phyloP scores from a whole-genome alignment of 257 asterid species.

The Penstemon newberryi region DNA sequence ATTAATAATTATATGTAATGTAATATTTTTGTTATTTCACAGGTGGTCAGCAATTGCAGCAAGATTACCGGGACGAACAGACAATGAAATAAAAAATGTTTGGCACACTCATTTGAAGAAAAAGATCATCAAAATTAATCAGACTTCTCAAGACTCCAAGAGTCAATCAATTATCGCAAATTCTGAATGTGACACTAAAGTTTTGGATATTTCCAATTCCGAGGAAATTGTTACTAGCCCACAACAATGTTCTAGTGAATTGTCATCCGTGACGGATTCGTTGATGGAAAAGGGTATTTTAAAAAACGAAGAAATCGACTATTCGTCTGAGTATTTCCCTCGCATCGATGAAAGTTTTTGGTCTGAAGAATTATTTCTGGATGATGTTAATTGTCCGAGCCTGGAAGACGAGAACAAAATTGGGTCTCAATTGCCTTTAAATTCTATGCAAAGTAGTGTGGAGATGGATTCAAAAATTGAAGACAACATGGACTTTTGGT shows the following conservation, averaged over 20 bases:
- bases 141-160: slow-evolving; percentile 45
- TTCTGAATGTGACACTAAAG: slow-evolving; percentile 33
- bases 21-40: background rate
- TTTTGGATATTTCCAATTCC: slow-evolving; percentile 6
- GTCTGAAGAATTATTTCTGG: slow-evolving; percentile 31
- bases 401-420: slow-evolving; percentile 11
- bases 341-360: slow-evolving; percentile 71
- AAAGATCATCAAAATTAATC: slow-evolving; percentile 34
- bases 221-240: slow-evolving; percentile 33
- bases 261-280: slow-evolving; percentile 60
- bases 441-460: slow-evolving; percentile 18
- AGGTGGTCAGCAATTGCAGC: slow-evolving; percentile 96
- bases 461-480: slow-evolving; percentile 34
- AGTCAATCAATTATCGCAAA: slow-evolving; percentile 22
- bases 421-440: slow-evolving; percentile 29
- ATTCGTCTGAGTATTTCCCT: slow-evolving; percentile 48
- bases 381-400: slow-evolving; percentile 10
- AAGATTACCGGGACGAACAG: slow-evolving; percentile 81
- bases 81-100: slow-evolving; percentile 85
- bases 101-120: slow-evolving; percentile 93
- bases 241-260: slow-evolving; percentile 53
- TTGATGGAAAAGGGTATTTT: background rate
- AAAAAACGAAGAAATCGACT: slow-evolving; percentile 48
- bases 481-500: slow-evolving; percentile 81
- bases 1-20: slow-evolving; percentile 10